Evolutionary conservation across 1,139 yeast genomes (phyloP).

Genomic region (Hemisphaericaspora subhashii): DNA sequence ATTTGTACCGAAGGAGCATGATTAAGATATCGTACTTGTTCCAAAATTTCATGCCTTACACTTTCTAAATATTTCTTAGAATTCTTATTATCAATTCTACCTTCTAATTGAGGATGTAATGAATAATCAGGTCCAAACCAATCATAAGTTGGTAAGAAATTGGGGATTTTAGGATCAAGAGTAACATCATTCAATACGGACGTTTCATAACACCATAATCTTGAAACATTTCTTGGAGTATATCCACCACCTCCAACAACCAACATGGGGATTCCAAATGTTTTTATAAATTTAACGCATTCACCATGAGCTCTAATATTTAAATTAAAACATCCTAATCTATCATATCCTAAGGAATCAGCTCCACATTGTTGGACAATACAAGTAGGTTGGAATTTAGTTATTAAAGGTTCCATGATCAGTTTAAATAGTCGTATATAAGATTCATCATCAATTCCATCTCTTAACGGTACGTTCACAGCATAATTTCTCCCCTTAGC

Average conservation of each 20-base stretch:
- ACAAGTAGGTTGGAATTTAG: slow-evolving; percentile 84
- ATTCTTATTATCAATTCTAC: slow-evolving; percentile 85
- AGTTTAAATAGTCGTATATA: slow-evolving; percentile 77
- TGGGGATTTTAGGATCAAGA: slow-evolving; percentile 74
- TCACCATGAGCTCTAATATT: slow-evolving; percentile 94
- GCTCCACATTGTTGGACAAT: slow-evolving; percentile 98
- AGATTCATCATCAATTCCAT: slow-evolving; percentile 94
- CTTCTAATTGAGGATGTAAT: slow-evolving; percentile 86
- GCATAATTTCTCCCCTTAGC: slow-evolving; percentile 86
- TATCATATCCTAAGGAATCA: slow-evolving; percentile 89
- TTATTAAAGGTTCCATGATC: slow-evolving; percentile 82
- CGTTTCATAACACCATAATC: slow-evolving; percentile 96
- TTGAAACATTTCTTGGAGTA: slow-evolving; percentile 91
- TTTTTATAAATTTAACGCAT: slow-evolving; percentile 82
- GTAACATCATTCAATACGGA: slow-evolving; percentile 80
- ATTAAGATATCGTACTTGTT: slow-evolving; percentile 76
- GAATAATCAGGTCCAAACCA: slow-evolving; percentile 94
- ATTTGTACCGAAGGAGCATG: slow-evolving; percentile 95
- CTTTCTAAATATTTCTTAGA: slow-evolving; percentile 81
- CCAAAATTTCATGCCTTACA: slow-evolving; percentile 72
- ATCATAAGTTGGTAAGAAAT: slow-evolving; percentile 74
- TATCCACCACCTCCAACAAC: slow-evolving; percentile 98
- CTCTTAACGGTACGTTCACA: slow-evolving; percentile 89
- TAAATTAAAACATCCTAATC: slow-evolving; percentile 89
- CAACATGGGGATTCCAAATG: slow-evolving; percentile 84